Conservation (phyloP, 768 basidiomycete genomes). For the Cystoderma amianthinum region DNA sequence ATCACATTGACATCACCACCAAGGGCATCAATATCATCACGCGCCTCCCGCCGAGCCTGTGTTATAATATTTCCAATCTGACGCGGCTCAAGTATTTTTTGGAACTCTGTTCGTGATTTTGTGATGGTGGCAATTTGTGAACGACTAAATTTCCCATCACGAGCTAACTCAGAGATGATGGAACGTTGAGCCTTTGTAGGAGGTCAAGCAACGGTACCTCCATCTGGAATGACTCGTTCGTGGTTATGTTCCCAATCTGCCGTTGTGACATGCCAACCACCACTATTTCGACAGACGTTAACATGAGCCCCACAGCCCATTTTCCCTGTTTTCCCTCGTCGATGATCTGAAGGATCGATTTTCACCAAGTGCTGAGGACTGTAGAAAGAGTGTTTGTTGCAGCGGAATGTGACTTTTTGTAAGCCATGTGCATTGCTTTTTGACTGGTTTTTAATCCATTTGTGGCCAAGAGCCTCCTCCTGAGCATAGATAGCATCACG, state of each 20-base stretch:
- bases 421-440: conserved; percentile 4
- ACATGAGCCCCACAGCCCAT: no score
- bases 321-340: no score
- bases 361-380: no score
- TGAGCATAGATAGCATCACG: conserved; percentile 4
- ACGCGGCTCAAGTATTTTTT: conserved; percentile 14
- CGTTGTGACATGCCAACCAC: no score
- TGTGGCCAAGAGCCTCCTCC: conserved; percentile 9
- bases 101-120: conserved; percentile 3
- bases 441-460: conserved; percentile 11
- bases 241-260: no score
- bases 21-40: not conserved
- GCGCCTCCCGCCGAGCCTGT: not conserved
- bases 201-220: no score
- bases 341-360: no score
- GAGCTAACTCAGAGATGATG: conserved; percentile 7
- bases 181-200: conserved; percentile 13
- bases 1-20: not conserved
- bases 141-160: conserved; percentile 3
- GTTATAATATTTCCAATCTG: conserved; percentile 13
- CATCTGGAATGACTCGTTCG: no score
- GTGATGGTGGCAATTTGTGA: conserved; percentile 5
- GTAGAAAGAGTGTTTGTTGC: no score
- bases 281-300: no score
- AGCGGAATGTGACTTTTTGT: conserved; percentile 11